These are phyloP conservation scores for Paramyrothecium roridum DNA, from an alignment of 2,329 filamentous ascomycete species.

Conservation along the genomic window DNA sequence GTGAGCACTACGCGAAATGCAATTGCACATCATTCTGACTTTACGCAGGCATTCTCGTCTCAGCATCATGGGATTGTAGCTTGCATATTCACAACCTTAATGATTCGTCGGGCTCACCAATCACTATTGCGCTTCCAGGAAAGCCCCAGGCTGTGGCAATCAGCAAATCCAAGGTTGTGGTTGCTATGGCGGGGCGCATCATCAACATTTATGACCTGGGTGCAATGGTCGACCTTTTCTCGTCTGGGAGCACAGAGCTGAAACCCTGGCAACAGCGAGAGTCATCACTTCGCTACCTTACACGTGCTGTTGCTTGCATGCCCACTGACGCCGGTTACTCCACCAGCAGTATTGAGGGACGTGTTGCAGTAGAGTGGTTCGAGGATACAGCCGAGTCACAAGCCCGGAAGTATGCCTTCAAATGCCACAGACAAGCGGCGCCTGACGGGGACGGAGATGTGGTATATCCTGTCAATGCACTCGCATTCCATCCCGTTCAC, in stretches of 20 bases:
- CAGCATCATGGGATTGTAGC: conserved; percentile 89
- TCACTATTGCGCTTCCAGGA: conserved; percentile 68
- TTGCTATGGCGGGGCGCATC: conserved; percentile 92
- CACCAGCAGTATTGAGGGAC: conserved; percentile 86
- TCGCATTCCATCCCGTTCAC: conserved; percentile 79
- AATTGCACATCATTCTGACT: conserved; percentile 10
- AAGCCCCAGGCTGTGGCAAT: conserved; percentile 88
- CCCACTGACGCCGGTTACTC: conserved; percentile 94
- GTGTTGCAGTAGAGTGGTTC: conserved; percentile 97
- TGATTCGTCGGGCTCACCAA: conserved; percentile 49
- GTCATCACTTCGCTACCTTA: conserved; percentile 94
- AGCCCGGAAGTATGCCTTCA: conserved; percentile 95
- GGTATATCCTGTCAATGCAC: conserved; percentile 86
- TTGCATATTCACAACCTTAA: conserved; percentile 76
- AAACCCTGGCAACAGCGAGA: conserved; percentile 92
- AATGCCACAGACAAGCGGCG: conserved; percentile 83
- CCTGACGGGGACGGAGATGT: conserved; percentile 67
- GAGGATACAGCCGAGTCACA: conserved; percentile 85
- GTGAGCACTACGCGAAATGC: conserved; percentile 33
- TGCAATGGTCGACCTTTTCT: conserved; percentile 55
- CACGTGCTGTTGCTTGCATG: conserved; percentile 91
- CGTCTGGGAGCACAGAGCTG: conserved; percentile 42
- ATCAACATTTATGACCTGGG: conserved; percentile 91
- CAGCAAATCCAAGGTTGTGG: conserved; percentile 77
- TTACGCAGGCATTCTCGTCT: conserved; percentile 67